Evolutionary conservation across 306 rosid species (phyloP), one percentile per base, ranked within the genome.

Genomic region (Bauhinia variegata): DNA sequence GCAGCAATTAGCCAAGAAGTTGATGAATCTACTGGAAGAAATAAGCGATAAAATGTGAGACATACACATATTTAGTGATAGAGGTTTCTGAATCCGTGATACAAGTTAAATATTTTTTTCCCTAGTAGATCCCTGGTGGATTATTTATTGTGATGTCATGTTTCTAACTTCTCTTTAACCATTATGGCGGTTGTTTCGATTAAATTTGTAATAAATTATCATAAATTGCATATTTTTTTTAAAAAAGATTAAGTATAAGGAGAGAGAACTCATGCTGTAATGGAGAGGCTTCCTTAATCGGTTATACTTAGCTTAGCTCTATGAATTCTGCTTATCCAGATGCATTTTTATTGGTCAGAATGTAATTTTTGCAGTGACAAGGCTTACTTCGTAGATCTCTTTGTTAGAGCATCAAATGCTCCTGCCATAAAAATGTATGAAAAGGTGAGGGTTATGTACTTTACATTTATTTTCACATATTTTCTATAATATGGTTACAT

Each of bases 341-440:
- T 11, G 44, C n/a, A 65, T 67, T 77, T 33, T 67, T 60, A 17
- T 62, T 59, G 34, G 36, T 65, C 28, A 54, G 50, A 48, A 52
- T 70, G 58, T 70, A 14, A 23, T 71, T 63, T 69, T 79, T 68
- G 72, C 89, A 93, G 98, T 58, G 93, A 93, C 65, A 93, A 93
- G 82, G 97, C 86, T 54, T 93, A 79, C 76, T 93, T 93, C 60
- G 96, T 89, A 68, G 98, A 93, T 83, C 96, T 93, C 65, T 93
- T 93, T 76, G 98, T 93, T 67, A 86, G 98, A 72, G 98, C 96
- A 48, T 93, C 98, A 60, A 93, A 93, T 77, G 80, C 97, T 34
- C 96, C 98, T 10, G 98, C 98, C 63, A 93, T 93, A 81, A 89
- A 86, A 84, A 93, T 93, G 98, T 93, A 93, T 30, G 97, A 86